Evolutionary conservation across 306 rosid genomes (phyloP).

Genomic region (Boehmeria nivea): DNA sequence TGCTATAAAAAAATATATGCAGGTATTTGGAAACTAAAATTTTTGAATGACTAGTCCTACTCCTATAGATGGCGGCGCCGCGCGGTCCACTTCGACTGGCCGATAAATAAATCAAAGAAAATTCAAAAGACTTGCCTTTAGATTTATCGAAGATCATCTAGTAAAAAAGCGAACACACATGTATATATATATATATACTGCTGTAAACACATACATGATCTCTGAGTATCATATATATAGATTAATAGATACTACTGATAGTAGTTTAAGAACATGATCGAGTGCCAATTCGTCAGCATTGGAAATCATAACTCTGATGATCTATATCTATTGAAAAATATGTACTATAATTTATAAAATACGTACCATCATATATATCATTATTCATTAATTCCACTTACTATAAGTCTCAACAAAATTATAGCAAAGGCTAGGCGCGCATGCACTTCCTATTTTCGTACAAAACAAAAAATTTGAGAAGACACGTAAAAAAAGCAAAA

Average conservation of each 20-base stretch:
- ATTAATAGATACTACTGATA: no score
- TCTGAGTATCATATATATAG: background rate
- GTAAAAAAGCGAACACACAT: background rate
- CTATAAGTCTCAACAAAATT: no score
- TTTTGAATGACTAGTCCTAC: background rate
- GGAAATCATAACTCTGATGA: background rate
- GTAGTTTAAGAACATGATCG: background rate
- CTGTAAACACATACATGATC: background rate
- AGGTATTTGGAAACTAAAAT: background rate
- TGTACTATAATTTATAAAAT: no score
- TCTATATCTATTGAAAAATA: no score
- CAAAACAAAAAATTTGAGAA: no score
- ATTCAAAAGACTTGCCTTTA: background rate
- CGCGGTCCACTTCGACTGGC: constrained; percentile 6
- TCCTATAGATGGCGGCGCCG: constrained; percentile 6
- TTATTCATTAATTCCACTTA: no score
- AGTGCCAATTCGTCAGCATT: background rate
- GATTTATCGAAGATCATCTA: background rate
- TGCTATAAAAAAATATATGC: background rate
- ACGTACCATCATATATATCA: no score
- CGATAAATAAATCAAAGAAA: background rate
- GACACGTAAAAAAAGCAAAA: no score
- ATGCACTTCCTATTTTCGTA: no score
- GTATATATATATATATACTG: background rate
- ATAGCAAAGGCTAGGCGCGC: no score